Percentiles rank a stretch among this genome's conserved stretches.
Conservation (phyloP, 176 grass and related monocot species). For the Aegilops bicornis region DNA sequence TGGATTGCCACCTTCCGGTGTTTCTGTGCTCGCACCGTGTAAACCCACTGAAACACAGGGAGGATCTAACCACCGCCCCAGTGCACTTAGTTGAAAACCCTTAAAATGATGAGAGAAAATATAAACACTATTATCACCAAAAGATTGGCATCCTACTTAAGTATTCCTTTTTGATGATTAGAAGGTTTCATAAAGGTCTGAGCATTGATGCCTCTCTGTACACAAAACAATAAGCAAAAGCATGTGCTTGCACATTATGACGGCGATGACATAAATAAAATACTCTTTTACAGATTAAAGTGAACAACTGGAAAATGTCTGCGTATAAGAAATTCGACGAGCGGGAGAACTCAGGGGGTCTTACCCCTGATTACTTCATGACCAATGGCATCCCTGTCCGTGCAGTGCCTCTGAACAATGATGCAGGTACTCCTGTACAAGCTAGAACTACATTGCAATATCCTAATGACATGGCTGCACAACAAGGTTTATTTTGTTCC, state of each 20-base stretch:
- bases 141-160: background rate
- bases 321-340: background rate
- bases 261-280: background rate
- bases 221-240: background rate
- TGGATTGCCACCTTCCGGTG: background rate
- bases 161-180: background rate
- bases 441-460: background rate
- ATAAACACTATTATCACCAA: background rate
- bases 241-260: no score
- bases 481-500: background rate
- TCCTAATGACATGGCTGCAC: background rate
- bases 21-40: background rate
- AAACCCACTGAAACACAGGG: background rate
- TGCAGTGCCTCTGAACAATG: background rate
- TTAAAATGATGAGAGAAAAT: background rate
- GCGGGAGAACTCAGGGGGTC: background rate
- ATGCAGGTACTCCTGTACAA: background rate
- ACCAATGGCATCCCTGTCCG: background rate
- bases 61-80: background rate
- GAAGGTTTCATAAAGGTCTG: background rate
- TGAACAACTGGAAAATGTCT: background rate
- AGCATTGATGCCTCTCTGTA: background rate
- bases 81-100: background rate
- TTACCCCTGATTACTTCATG: slow-evolving; percentile 5
- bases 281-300: background rate